Evolutionary conservation across 352 stramenopile genomes (phyloP).

Genomic region (Globisporangium uncinulatum): DNA sequence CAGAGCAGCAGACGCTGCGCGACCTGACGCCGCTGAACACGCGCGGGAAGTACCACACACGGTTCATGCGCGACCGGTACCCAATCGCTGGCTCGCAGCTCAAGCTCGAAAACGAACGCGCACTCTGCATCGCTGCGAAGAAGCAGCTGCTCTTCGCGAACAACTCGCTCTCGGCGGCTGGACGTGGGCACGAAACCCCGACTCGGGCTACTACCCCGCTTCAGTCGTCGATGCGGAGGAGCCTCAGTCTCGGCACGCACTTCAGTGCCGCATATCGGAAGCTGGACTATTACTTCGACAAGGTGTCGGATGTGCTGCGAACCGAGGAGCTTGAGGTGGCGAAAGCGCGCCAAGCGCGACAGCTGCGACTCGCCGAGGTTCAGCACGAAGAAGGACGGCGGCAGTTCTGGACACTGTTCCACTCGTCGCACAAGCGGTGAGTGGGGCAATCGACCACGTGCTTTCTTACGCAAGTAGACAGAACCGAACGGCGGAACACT

Average conservation of each 20-base stretch:
- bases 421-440: conserved; percentile 25
- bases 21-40: conserved; percentile 42
- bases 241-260: conserved; percentile 7
- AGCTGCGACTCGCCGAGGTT: conserved; percentile 29
- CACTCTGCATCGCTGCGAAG: conserved; percentile 48
- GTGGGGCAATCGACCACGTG: background rate
- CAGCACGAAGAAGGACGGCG: conserved; percentile 34
- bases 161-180: background rate
- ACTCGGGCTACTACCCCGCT: background rate
- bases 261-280: conserved; percentile 26
- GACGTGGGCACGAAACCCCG: background rate
- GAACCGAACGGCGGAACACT: no score
- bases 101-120: conserved; percentile 57
- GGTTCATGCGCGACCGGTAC: conserved; percentile 63
- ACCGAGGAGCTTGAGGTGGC: conserved; percentile 23
- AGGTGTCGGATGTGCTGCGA: conserved; percentile 29
- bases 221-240: conserved; percentile 2
- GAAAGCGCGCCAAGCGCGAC: conserved; percentile 20
- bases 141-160: conserved; percentile 56
- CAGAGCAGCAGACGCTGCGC: conserved; percentile 27
- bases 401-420: conserved; percentile 59
- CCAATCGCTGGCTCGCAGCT: conserved; percentile 71
- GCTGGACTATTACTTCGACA: conserved; percentile 42
- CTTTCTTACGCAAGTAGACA: background rate
- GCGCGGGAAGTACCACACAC: conserved; percentile 61